phyloP scores from a whole-genome alignment of 2,329 filamentous ascomycete species.

The Zymoseptoria pseudotritici region DNA sequence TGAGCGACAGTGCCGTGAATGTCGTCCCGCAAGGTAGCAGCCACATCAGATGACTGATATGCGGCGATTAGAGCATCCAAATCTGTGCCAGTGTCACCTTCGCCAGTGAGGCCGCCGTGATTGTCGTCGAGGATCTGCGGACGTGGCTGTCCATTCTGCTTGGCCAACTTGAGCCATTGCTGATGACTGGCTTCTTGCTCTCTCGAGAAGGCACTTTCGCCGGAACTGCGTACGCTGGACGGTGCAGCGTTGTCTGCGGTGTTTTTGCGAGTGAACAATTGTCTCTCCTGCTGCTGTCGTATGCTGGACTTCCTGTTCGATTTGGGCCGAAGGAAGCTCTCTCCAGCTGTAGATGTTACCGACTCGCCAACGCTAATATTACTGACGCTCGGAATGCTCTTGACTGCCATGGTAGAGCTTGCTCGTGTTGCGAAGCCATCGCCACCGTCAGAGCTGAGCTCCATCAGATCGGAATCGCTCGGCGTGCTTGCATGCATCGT shows the following conservation, averaged over 20 bases:
- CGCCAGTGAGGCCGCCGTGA: slow-evolving; percentile 28
- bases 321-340: slow-evolving; percentile 53
- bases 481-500: slow-evolving; percentile 84
- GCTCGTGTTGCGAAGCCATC: slow-evolving; percentile 65
- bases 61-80: slow-evolving; percentile 72
- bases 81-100: slow-evolving; percentile 59
- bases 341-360: slow-evolving; percentile 38
- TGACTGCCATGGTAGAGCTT: slow-evolving; percentile 80
- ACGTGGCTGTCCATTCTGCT: slow-evolving; percentile 40
- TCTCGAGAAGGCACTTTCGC: slow-evolving; percentile 34
- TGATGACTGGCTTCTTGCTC: slow-evolving; percentile 40
- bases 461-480: slow-evolving; percentile 48
- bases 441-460: slow-evolving; percentile 51
- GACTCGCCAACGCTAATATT: slow-evolving; percentile 58
- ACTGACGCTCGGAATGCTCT: slow-evolving; percentile 80
- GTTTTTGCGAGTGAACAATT: slow-evolving; percentile 80
- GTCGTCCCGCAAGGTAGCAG: slow-evolving; percentile 65
- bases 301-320: slow-evolving; percentile 71
- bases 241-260: slow-evolving; percentile 42
- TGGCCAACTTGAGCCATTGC: slow-evolving; percentile 56
- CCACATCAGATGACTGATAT: slow-evolving; percentile 72
- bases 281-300: slow-evolving; percentile 76
- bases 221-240: slow-evolving; percentile 48
- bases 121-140: slow-evolving; percentile 48
- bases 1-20: slow-evolving; percentile 61